Evolutionary conservation across 768 basidiomycete species (phyloP).

Genomic region (Antrodiella citrinella): DNA sequence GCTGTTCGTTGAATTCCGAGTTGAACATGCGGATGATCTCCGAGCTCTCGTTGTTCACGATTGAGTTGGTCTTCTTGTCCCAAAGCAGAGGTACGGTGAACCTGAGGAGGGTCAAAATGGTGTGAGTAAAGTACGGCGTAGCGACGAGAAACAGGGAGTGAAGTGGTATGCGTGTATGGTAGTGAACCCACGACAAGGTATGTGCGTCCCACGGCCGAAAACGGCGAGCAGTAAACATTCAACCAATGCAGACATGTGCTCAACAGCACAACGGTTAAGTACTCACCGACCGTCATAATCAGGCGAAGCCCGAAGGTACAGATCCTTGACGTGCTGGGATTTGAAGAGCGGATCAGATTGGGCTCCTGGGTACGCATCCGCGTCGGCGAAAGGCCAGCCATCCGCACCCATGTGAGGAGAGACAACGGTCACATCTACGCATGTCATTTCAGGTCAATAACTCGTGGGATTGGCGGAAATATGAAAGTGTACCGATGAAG

Average conservation of each 20-base stretch:
- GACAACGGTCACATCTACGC: constrained; percentile 66
- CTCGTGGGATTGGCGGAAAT: not conserved
- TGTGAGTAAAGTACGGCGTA: not conserved
- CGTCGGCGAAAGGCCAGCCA: constrained; percentile 84
- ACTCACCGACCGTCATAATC: constrained; percentile 61
- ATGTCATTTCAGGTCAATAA: not conserved
- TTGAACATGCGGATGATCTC: constrained; percentile 97
- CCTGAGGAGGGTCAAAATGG: constrained; percentile 25
- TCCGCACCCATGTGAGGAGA: constrained; percentile 78
- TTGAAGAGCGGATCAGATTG: constrained; percentile 70
- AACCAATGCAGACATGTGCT: too few relatives aligned
- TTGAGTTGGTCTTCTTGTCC: constrained; percentile 81
- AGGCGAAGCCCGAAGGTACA: constrained; percentile 73
- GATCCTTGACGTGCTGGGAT: constrained; percentile 67
- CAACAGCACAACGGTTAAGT: too few relatives aligned
- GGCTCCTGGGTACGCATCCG: constrained; percentile 60
- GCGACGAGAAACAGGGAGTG: too few relatives aligned
- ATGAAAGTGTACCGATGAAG: constrained; percentile 52
- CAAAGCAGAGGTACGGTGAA: constrained; percentile 90
- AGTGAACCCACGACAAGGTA: too few relatives aligned
- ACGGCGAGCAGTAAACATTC: too few relatives aligned
- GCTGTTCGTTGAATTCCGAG: constrained; percentile 68
- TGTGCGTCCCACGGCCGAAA: too few relatives aligned
- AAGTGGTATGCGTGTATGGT: too few relatives aligned
- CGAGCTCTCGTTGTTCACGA: constrained; percentile 93